Evolutionary conservation across 495 filamentous ascomycete genomes (phyloP).

Genomic region (Amorphotheca resinae): DNA sequence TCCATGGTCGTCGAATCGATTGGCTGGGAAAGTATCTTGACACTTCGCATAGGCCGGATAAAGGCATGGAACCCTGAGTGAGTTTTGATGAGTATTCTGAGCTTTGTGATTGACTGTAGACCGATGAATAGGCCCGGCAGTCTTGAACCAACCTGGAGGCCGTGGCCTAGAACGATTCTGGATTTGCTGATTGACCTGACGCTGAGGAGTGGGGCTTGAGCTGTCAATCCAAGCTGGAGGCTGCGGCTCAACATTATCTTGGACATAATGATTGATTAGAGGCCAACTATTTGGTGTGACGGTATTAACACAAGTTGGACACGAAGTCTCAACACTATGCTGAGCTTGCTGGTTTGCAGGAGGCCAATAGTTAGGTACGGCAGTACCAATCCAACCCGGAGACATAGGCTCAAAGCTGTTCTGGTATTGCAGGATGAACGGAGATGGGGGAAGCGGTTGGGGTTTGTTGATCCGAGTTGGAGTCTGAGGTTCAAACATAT

Average conservation of each 20-base stretch:
- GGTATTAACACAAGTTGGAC: neutral
- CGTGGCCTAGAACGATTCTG: no score
- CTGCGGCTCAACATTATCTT: no score
- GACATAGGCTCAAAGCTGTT: no score
- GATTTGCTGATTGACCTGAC: neutral
- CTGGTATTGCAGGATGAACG: neutral
- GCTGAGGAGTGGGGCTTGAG: neutral
- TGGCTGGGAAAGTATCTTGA: no score
- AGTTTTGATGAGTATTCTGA: no score
- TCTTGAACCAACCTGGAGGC: no score
- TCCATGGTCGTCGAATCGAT: slow-evolving; percentile 2
- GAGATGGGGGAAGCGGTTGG: neutral
- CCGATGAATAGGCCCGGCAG: no score
- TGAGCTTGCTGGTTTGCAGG: neutral
- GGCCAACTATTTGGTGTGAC: neutral
- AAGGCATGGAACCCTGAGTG: no score
- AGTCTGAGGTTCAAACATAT: neutral
- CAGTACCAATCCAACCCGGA: no score
- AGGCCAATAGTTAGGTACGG: neutral
- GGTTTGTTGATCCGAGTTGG: neutral
- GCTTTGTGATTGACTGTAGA: no score
- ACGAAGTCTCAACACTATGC: neutral
- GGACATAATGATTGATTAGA: neutral
- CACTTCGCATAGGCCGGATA: no score
- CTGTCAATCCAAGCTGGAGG: neutral